These are phyloP conservation scores for Paramecium tetraurelia DNA, from an alignment of 73 alveolate species.

Conservation along the genomic window DNA sequence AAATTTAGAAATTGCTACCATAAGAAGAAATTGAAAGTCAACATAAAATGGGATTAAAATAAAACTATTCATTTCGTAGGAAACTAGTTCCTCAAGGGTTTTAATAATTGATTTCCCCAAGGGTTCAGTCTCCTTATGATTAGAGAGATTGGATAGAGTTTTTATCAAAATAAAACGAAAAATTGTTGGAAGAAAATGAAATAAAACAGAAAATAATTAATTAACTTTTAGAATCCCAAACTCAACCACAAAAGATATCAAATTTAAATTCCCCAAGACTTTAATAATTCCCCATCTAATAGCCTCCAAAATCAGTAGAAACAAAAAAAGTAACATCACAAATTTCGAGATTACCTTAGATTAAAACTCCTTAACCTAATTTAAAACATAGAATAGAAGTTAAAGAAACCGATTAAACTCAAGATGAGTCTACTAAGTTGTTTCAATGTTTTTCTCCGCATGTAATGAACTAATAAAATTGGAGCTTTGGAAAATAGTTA, in stretches of 20 bases:
- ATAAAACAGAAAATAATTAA: slow-evolving; percentile 4
- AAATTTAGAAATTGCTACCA: not conserved
- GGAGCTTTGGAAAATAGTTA: slow-evolving; percentile 23
- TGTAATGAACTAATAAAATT: not conserved
- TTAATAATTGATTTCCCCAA: not conserved
- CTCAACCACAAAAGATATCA: not conserved
- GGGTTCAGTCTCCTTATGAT: not conserved
- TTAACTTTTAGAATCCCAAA: not conserved
- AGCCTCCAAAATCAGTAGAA: slow-evolving; percentile 11
- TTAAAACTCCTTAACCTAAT: not conserved
- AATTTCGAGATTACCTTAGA: not conserved
- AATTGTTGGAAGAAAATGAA: not conserved
- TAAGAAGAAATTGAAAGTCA: not conserved
- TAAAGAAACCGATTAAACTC: not conserved
- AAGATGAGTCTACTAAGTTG: not conserved
- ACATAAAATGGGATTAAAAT: not conserved
- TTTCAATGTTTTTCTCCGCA: not conserved
- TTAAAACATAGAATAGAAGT: not conserved
- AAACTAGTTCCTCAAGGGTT: not conserved
- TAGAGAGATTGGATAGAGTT: not conserved
- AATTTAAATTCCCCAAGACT: not conserved
- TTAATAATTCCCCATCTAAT: not conserved
- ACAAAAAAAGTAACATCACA: not conserved
- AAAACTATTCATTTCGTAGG: not conserved
- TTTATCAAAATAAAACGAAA: not conserved